Base-by-base conservation (phyloP, 371 early-diverging fungal species). In the Mucor sp. region DNA sequence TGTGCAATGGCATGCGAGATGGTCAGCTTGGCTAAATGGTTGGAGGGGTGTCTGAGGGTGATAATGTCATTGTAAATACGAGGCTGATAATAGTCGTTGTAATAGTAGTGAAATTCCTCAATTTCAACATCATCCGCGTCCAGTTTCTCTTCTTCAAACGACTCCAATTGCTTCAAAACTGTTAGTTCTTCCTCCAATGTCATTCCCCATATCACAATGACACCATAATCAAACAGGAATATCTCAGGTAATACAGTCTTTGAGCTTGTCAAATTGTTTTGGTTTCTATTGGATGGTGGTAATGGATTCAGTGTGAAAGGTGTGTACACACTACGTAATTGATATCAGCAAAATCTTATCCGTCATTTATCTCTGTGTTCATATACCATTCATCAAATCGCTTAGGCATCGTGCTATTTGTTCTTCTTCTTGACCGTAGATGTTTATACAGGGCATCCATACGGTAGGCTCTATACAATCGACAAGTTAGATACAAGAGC, bases 151-250 rank as follows among this genome's bases (percentile, higher is more conserved):
- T 87, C 89, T 69, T 90, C 92, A 80, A 90, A 84, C 25, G 87
- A 78, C 21, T 77, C 77, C 5, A 95, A 66, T 58, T 90, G 88
- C 11, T 79, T 78, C 63, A 97, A 68, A 57, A 97, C 81, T 67
- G 79, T 78, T 25, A 81, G 74, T 71, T 97, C 99, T 70, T 97
- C 95, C 44, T 82, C 76, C 60, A 91, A 86, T 11, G 90, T 87
- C 83, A 98, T 89, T 19, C 96, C 96, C 99, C 99, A 98, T 68
- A 96, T 89, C 2, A 97, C 97, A 12, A 94, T 90, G 4, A 96
- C 97, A 35, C 98, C 97, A 70, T 96, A 97, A 70, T 96, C 97
- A 74, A 97, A 97, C 59, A 92, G 75, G 66, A 93, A 93, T 60
- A 93, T 80, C 69, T 93, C 92, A 32, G 87, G 78, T 65, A 82